Conservation (phyloP, 2,329 filamentous ascomycete species). For the Albifimbria verrucaria region DNA sequence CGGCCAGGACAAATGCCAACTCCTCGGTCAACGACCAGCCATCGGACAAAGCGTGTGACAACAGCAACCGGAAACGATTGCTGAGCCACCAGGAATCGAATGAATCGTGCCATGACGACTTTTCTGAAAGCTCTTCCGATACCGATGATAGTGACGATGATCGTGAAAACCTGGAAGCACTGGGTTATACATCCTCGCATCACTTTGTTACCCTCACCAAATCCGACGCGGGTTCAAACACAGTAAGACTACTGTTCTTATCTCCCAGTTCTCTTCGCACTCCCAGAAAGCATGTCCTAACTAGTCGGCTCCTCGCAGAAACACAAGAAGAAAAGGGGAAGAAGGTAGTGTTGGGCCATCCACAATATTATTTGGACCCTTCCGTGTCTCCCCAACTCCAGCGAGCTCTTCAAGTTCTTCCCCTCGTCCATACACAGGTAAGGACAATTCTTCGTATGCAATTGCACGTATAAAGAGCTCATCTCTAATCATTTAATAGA, state of each 20-base stretch:
- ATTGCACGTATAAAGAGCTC: not conserved
- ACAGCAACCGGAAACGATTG: conserved; percentile 18
- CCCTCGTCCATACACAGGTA: conserved; percentile 32
- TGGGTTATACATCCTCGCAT: conserved; percentile 33
- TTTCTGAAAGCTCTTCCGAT: conserved; percentile 9
- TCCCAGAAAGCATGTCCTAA: not conserved
- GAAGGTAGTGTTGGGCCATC: not conserved
- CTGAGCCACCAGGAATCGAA: conserved; percentile 13
- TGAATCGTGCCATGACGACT: conserved; percentile 14
- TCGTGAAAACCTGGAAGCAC: conserved; percentile 25
- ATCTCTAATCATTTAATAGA: conserved; percentile 18
- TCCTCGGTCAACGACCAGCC: conserved; percentile 12
- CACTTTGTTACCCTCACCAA: conserved; percentile 16
- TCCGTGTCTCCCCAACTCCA: conserved; percentile 24
- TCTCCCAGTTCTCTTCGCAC: not conserved
- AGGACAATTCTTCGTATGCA: conserved; percentile 3
- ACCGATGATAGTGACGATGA: conserved; percentile 20
- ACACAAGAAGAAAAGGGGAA: not conserved
- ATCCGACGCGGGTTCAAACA: not conserved
- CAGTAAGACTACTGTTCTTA: not conserved
- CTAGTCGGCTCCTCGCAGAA: not conserved
- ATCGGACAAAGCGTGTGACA: conserved; percentile 17
- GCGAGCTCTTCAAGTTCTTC: conserved; percentile 27
- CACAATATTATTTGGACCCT: conserved; percentile 10
- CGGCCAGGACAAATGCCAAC: not conserved